Conservation (phyloP, 768 basidiomycete genomes). For the Tylopilus felleus region DNA sequence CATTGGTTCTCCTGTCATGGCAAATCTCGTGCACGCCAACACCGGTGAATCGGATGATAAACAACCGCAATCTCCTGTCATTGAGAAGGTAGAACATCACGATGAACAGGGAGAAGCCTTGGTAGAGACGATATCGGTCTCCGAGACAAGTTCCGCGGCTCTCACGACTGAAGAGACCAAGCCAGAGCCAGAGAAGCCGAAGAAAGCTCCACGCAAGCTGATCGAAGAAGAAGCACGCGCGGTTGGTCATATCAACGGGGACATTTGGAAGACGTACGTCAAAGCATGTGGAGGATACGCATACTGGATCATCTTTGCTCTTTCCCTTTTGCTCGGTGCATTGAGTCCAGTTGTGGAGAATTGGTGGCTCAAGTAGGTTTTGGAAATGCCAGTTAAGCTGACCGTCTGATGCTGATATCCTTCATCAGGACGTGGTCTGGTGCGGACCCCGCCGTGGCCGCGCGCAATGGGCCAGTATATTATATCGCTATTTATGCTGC, state of each 20-base stretch:
- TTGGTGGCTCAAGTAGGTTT: slow-evolving; percentile 57
- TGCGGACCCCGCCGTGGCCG: slow-evolving; percentile 38
- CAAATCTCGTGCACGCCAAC: slow-evolving; percentile 60
- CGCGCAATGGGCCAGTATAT: slow-evolving; percentile 41
- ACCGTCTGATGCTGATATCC: slow-evolving; percentile 25
- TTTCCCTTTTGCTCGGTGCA: slow-evolving; percentile 52
- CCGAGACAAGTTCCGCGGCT: slow-evolving; percentile 47
- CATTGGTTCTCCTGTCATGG: slow-evolving; percentile 62
- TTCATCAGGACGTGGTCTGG: slow-evolving; percentile 54
- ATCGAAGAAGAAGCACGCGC: slow-evolving; percentile 83
- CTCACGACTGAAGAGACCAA: slow-evolving; percentile 35
- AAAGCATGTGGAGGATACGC: slow-evolving; percentile 44
- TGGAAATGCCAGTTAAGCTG: not conserved
- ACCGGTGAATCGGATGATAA: slow-evolving; percentile 40
- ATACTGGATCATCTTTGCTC: slow-evolving; percentile 59
- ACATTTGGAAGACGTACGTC: slow-evolving; percentile 65
- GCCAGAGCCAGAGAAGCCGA: slow-evolving; percentile 38
- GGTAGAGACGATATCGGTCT: slow-evolving; percentile 21
- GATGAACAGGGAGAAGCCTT: slow-evolving; percentile 16
- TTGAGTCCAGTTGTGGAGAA: slow-evolving; percentile 68
- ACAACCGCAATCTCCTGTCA: slow-evolving; percentile 30
- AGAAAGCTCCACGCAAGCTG: slow-evolving; percentile 72
- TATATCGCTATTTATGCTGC: slow-evolving; percentile 62
- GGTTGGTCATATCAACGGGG: slow-evolving; percentile 61
- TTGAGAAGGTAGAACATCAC: slow-evolving; percentile 1